These are phyloP conservation scores for Rhamnella rubrinervis DNA, from an alignment of 331 rosid species.

Conservation along the genomic window DNA sequence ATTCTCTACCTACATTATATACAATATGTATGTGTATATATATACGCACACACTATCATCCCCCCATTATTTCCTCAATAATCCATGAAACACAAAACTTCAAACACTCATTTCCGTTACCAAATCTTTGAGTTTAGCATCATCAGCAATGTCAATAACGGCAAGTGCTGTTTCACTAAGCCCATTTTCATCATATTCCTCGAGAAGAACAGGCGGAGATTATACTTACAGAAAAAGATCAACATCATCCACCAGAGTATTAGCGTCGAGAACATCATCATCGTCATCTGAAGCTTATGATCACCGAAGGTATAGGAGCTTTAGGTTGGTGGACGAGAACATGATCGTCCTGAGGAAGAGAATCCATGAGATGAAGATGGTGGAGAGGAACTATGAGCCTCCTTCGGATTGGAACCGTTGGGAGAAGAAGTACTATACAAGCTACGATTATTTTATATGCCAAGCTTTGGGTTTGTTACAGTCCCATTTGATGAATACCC, in stretches of 20 bases:
- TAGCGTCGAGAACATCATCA: slow-evolving; percentile 31
- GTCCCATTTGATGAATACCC: slow-evolving; percentile 40
- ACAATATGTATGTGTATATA: too few relatives aligned
- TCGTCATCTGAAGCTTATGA: slow-evolving; percentile 22
- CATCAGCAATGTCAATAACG: too few relatives aligned
- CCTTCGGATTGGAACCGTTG: slow-evolving; percentile 45
- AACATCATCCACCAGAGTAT: slow-evolving; percentile 1
- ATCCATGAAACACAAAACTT: too few relatives aligned
- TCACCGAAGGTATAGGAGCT: slow-evolving; percentile 2
- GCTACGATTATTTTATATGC: slow-evolving; percentile 30
- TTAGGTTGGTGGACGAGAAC: slow-evolving; percentile 40
- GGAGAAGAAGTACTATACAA: slow-evolving; percentile 42
- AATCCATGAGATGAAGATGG: slow-evolving; percentile 47
- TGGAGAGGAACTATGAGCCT: slow-evolving; percentile 40
- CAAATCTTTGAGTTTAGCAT: too few relatives aligned
- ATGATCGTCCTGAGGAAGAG: slow-evolving; percentile 50
- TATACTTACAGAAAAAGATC: too few relatives aligned
- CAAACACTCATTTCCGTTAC: too few relatives aligned
- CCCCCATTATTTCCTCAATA: too few relatives aligned
- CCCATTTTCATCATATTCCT: neutral
- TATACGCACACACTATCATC: too few relatives aligned
- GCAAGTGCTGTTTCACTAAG: neutral
- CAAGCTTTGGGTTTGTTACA: slow-evolving; percentile 39
- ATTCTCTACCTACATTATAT: too few relatives aligned
- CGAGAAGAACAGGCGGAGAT: neutral